Base-by-base conservation (phyloP, 176 grass and related monocot genomes). In the Juncus effusus region DNA sequence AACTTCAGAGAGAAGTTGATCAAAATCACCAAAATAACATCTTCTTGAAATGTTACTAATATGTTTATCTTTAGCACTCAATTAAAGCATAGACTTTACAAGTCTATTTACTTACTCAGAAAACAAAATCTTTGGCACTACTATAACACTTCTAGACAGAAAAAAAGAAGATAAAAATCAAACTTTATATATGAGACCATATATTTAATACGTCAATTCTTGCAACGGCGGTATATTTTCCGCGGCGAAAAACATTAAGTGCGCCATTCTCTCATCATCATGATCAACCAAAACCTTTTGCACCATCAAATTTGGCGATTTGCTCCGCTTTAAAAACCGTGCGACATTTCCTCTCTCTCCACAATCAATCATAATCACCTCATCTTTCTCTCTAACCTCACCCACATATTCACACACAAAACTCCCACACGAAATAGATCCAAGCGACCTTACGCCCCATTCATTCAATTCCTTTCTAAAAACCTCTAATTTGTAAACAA, bases 261-360 rank as follows among this genome's bases (percentile, higher is more conserved):
- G 87, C 0, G 87, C 83, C 39, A 80, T 64, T 61, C 84, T 82
- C 60, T 61, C 63, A 42, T 90, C 84, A 52, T 84, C 76, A 57
- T 96, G 87, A 40, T 96, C 83, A 47, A 82, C 87, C 41, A 90
- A 70, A 78, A 96, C 81, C 51, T 82, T 90, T 59, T 95, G 91
- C 10, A 68, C 64, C 35, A 82, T 84, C 13, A 95, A 80, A 75
- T 95, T 90, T 3, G 91, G 91, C 16, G 83, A 85, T 54, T 78
- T 87, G 60, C 86, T 87, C 45, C 80, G 86, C 38, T 87, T 95
- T 64, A 90, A 90, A 74, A 95, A 95, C 63, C 86, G 86, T 59
- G 83, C 86, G 28, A 80, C 60, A 67, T 85, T 87, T 73, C 86
- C 91, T 41, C 45, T 77, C 67, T 80, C 63, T 10, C 67, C 40